Conservation (phyloP, 2,329 filamentous ascomycete species). For the Geosmithia putterillii region DNA sequence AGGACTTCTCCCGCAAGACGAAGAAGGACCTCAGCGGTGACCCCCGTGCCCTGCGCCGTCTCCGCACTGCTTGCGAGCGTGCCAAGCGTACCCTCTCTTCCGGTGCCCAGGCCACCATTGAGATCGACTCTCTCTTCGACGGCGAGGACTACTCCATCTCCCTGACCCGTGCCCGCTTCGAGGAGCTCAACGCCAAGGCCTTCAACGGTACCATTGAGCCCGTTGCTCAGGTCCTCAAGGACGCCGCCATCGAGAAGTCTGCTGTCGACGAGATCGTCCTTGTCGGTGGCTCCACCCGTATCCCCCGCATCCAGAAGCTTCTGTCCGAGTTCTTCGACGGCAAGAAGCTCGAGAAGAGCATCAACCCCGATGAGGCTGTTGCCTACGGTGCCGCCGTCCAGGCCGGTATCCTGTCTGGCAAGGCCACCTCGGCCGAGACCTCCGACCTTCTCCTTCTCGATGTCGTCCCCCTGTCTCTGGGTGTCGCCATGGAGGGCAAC, state of each 20-base stretch:
- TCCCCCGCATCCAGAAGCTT: constrained; percentile 97
- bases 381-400: constrained; percentile 97
- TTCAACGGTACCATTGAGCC: constrained; percentile 97
- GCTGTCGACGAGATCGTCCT: constrained; percentile 98
- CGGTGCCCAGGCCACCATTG: constrained; percentile 92
- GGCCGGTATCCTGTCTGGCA: constrained; percentile 92
- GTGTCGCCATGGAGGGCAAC: constrained; percentile 99
- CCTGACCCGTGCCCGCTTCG: constrained; percentile 97
- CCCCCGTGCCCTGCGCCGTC: constrained; percentile 89
- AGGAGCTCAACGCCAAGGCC: constrained; percentile 97
- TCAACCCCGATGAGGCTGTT: constrained; percentile 98
- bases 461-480: constrained; percentile 84
- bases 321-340: constrained; percentile 99
- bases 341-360: constrained; percentile 98
- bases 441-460: constrained; percentile 95
- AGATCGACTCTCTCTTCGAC: constrained; percentile 97
- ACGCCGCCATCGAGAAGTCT: constrained; percentile 96
- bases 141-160: constrained; percentile 98
- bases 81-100: constrained; percentile 98
- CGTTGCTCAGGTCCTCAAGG: constrained; percentile 90
- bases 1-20: constrained; percentile 80
- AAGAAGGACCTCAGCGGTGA: constrained; percentile 76
- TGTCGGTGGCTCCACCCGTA: constrained; percentile 96
- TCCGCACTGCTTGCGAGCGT: constrained; percentile 97
- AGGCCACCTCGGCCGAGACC: constrained; percentile 92